These are phyloP conservation scores for Pseudogymnoascus sp. DNA, from an alignment of 2,329 filamentous ascomycete genomes.

Conservation along the genomic window DNA sequence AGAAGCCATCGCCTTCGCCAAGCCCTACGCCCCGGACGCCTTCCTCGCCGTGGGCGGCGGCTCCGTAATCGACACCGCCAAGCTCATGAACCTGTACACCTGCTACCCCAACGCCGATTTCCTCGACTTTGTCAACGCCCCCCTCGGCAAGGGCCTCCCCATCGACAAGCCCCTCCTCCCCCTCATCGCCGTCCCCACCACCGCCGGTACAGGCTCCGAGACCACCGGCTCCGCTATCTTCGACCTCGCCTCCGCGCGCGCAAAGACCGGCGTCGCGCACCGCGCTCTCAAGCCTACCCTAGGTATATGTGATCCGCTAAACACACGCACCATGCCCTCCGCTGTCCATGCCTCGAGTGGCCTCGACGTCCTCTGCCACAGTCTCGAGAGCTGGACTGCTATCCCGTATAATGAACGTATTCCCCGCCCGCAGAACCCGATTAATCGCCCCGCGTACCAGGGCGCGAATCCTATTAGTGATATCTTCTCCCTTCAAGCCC, in stretches of 20 bases:
- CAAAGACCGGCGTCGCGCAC: slow-evolving; percentile 94
- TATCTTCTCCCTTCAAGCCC: slow-evolving; percentile 85
- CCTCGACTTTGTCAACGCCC: slow-evolving; percentile 95
- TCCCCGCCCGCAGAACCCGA: slow-evolving; percentile 79
- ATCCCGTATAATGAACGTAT: slow-evolving; percentile 86
- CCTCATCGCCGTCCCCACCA: slow-evolving; percentile 76
- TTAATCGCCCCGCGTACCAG: slow-evolving; percentile 88
- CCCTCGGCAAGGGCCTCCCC: slow-evolving; percentile 74
- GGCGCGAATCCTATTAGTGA: slow-evolving; percentile 97
- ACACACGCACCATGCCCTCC: slow-evolving; percentile 91
- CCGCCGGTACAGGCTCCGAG: slow-evolving; percentile 81
- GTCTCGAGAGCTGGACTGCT: slow-evolving; percentile 93
- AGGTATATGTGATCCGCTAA: slow-evolving; percentile 77
- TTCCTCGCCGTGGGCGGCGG: slow-evolving; percentile 90
- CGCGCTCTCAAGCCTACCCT: slow-evolving; percentile 91
- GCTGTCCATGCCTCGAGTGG: slow-evolving; percentile 89
- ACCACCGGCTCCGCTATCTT: slow-evolving; percentile 98
- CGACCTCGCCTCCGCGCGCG: slow-evolving; percentile 78
- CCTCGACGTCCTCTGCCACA: slow-evolving; percentile 90
- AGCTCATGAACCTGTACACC: slow-evolving; percentile 96
- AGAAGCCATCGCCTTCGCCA: slow-evolving; percentile 80
- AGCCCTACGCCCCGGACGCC: slow-evolving; percentile 73
- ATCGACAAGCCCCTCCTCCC: slow-evolving; percentile 65
- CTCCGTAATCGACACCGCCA: slow-evolving; percentile 95
- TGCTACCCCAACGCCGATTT: slow-evolving; percentile 89